phyloP scores from a whole-genome alignment of 306 rosid species.

The Canavalia ensiformis region DNA sequence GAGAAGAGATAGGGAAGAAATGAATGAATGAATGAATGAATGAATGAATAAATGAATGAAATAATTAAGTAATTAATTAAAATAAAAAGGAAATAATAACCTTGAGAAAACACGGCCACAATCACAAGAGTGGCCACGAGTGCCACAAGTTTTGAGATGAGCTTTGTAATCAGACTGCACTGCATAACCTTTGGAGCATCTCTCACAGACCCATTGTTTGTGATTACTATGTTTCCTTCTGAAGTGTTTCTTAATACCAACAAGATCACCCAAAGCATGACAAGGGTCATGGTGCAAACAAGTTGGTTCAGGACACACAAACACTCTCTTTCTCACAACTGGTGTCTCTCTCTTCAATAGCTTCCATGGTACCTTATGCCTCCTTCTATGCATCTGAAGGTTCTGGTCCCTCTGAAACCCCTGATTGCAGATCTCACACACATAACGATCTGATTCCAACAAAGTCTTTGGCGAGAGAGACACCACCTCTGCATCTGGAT shows the following conservation, averaged over 20 bases:
- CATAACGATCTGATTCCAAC: constrained; percentile 96
- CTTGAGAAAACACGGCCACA: constrained; percentile 98
- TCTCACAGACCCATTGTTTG: constrained; percentile 95
- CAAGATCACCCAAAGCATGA: constrained; percentile 97
- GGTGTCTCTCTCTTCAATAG: constrained; percentile 91
- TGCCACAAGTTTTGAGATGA: constrained; percentile 97
- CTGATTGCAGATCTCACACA: constrained; percentile 99
- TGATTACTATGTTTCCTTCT: constrained; percentile 93
- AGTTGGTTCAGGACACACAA: constrained; percentile 94
- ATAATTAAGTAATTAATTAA: neutral
- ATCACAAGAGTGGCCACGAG: constrained; percentile 96
- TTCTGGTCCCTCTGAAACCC: constrained; percentile 99
- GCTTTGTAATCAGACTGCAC: constrained; percentile 99
- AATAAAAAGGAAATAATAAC: constrained; percentile 5
- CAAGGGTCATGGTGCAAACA: constrained; percentile 97
- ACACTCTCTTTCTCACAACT: constrained; percentile 83
- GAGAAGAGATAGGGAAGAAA: neutral
- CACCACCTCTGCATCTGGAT: constrained; percentile 99
- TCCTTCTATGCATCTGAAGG: constrained; percentile 96
- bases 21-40: neutral
- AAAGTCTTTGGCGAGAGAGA: constrained; percentile 94
- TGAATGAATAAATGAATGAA: neutral
- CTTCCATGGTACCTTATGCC: constrained; percentile 99
- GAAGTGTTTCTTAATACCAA: constrained; percentile 96
- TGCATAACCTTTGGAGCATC: constrained; percentile 91